Evolutionary conservation across 2,329 filamentous ascomycete species (phyloP).

Genomic region (Chalara sp.): DNA sequence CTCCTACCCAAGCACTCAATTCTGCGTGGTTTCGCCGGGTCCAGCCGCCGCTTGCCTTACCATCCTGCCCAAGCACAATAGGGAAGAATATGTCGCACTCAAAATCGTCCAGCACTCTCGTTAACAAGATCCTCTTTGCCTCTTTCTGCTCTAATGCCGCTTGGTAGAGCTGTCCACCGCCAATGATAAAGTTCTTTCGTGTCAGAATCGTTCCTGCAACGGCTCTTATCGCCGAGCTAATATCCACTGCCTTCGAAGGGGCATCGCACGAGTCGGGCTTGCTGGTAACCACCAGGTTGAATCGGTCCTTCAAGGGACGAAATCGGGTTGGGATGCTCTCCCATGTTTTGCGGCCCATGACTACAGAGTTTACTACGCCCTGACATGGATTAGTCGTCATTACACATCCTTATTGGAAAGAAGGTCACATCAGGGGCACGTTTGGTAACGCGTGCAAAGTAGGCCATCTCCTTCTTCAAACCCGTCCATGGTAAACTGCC

Average conservation of each 20-base stretch:
- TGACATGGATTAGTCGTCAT: background rate
- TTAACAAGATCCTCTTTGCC: constrained; percentile 61
- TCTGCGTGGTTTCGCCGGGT: constrained; percentile 41
- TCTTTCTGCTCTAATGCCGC: constrained; percentile 55
- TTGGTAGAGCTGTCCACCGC: constrained; percentile 79
- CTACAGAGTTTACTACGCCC: constrained; percentile 58
- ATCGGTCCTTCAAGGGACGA: constrained; percentile 69
- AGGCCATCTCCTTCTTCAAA: constrained; percentile 86
- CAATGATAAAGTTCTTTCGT: constrained; percentile 69
- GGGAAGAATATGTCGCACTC: constrained; percentile 74
- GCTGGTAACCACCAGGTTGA: constrained; percentile 77
- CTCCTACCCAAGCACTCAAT: constrained; percentile 59
- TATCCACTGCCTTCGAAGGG: background rate
- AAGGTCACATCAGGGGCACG: constrained; percentile 22
- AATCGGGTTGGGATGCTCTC: constrained; percentile 77
- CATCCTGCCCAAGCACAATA: constrained; percentile 38
- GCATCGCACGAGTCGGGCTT: background rate
- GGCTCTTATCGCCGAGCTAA: constrained; percentile 6
- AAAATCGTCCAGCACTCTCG: constrained; percentile 60
- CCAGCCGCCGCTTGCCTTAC: constrained; percentile 39
- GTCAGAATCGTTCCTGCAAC: background rate
- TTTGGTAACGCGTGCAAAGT: constrained; percentile 87
- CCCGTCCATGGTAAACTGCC: constrained; percentile 84
- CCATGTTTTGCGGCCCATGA: constrained; percentile 98
- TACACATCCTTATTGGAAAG: too few relatives aligned